phyloP scores from a whole-genome alignment of 192 early-diverging fungal genomes.

The Backusella tarrabulga region DNA sequence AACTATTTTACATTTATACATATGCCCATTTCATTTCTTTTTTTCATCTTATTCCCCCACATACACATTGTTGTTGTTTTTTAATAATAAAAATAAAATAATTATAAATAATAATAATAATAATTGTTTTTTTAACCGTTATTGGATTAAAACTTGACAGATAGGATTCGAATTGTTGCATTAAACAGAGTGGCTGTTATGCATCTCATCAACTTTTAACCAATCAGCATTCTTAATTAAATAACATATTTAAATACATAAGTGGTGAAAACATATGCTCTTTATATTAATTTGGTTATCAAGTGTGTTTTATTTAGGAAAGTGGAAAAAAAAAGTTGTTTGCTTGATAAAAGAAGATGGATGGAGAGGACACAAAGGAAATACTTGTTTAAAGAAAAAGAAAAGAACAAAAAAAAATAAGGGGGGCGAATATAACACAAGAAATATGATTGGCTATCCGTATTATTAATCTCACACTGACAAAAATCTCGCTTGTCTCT shows the following conservation, averaged over 20 bases:
- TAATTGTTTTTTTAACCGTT: not conserved
- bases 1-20: not conserved
- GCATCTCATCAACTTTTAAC: not conserved
- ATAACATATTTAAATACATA: not conserved
- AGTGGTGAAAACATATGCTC: not conserved
- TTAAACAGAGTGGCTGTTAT: not conserved
- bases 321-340: not conserved
- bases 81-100: slow-evolving; percentile 7
- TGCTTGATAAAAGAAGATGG: not conserved
- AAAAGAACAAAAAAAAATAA: not conserved
- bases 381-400: not conserved
- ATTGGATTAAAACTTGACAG: slow-evolving; percentile 6
- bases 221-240: not conserved
- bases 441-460: not conserved
- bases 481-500: not conserved
- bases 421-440: not conserved
- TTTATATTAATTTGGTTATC: not conserved
- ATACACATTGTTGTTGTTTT: not conserved
- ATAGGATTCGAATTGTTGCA: not conserved
- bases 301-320: not conserved
- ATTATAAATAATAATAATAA: not conserved
- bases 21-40: not conserved
- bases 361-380: no score
- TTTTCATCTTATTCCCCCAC: not conserved
- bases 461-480: not conserved